phyloP scores from a whole-genome alignment of 1,139 yeast species.

The Taiozyma onychis region DNA sequence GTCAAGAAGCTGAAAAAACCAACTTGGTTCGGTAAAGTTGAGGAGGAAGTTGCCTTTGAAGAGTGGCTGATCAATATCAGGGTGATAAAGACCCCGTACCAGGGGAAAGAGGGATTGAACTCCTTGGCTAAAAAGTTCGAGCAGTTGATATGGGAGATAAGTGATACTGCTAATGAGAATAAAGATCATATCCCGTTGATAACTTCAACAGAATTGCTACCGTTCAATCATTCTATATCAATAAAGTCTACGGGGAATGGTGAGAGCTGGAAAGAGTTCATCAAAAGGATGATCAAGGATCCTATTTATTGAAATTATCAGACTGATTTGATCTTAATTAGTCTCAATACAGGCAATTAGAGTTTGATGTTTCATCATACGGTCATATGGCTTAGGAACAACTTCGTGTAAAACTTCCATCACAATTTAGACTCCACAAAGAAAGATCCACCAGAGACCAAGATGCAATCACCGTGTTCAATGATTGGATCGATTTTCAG shows the following conservation, averaged over 20 bases:
- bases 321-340: background rate
- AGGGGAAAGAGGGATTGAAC: conserved; percentile 3
- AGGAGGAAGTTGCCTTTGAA: conserved; percentile 43
- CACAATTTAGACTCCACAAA: conserved; percentile 28
- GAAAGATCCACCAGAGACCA: conserved; percentile 19
- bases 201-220: conserved; percentile 57
- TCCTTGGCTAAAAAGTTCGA: conserved; percentile 10
- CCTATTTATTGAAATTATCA: conserved; percentile 7
- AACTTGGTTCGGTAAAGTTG: conserved; percentile 36
- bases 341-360: no score
- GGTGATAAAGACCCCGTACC: conserved; percentile 19
- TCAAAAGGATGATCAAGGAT: conserved; percentile 20
- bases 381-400: no score
- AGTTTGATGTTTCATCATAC: no score
- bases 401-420: background rate
- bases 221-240: conserved; percentile 54
- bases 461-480: conserved; percentile 7
- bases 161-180: conserved; percentile 46
- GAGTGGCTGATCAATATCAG: conserved; percentile 38
- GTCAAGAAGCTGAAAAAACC: conserved; percentile 26
- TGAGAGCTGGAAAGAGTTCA: conserved; percentile 22
- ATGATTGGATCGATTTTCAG: conserved; percentile 6
- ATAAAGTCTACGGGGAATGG: conserved; percentile 20
- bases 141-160: conserved; percentile 35
- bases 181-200: conserved; percentile 73